These are phyloP conservation scores for Phytophthora pini DNA, from an alignment of 352 stramenopile species.

Conservation along the genomic window DNA sequence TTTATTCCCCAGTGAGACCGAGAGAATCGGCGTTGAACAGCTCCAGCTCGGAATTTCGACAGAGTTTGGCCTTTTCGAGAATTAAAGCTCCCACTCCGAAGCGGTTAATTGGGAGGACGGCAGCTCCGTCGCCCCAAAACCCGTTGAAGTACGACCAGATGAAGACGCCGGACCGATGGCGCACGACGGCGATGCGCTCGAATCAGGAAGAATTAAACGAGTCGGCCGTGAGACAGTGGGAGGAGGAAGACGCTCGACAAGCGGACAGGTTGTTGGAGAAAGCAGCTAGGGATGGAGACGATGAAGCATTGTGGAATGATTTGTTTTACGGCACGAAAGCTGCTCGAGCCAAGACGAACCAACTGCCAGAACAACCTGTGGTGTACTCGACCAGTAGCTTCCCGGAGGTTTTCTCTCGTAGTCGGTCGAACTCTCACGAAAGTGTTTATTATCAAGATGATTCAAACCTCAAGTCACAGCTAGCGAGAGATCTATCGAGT, in stretches of 20 bases:
- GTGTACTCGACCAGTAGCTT: slow-evolving; percentile 36
- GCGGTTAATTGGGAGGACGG: slow-evolving; percentile 5
- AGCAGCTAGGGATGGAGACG: slow-evolving; percentile 26
- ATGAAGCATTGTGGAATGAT: slow-evolving; percentile 48
- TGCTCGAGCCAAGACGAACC: slow-evolving; percentile 20
- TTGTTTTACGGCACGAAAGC: slow-evolving; percentile 44
- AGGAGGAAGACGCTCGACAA: slow-evolving; percentile 31
- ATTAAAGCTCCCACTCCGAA: slow-evolving; percentile 27
- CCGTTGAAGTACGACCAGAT: slow-evolving; percentile 30
- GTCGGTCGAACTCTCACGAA: slow-evolving; percentile 10
- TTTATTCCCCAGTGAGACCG: slow-evolving; percentile 46
- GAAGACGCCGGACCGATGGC: slow-evolving; percentile 42
- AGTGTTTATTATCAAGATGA: slow-evolving; percentile 22
- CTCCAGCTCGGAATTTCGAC: slow-evolving; percentile 24
- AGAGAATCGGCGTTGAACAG: slow-evolving; percentile 13
- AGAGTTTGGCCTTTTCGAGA: slow-evolving; percentile 29
- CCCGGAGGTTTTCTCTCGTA: slow-evolving; percentile 24
- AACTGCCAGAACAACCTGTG: slow-evolving; percentile 20
- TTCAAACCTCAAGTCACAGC: background rate
- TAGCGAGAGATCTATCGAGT: slow-evolving; percentile 23
- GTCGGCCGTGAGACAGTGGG: slow-evolving; percentile 26
- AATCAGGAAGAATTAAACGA: slow-evolving; percentile 34
- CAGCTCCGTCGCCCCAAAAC: slow-evolving; percentile 9
- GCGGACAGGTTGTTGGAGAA: slow-evolving; percentile 40
- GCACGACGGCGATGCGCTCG: slow-evolving; percentile 33